Evolutionary conservation across 345 rosid genomes (phyloP).

Genomic region (Salix suchowensis): DNA sequence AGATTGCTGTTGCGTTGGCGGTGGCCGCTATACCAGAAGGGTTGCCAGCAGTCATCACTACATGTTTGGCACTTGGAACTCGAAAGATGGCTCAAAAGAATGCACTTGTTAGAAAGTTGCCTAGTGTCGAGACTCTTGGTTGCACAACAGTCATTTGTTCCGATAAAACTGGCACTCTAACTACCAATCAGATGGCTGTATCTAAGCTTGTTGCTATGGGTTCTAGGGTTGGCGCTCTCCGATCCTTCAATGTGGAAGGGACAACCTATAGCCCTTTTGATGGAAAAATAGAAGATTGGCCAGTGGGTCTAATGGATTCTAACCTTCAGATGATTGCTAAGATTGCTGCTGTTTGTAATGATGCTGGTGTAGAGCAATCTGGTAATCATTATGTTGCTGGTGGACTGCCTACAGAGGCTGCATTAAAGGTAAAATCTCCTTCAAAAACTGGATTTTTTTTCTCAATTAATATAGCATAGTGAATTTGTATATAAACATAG

Average conservation of each 20-base stretch:
- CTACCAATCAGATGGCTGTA: conserved; percentile 92
- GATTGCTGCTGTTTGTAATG: conserved; percentile 84
- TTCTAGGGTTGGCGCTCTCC: conserved; percentile 53
- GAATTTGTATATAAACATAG: too few relatives aligned
- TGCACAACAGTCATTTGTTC: conserved; percentile 93
- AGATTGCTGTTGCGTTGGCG: conserved; percentile 92
- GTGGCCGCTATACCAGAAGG: conserved; percentile 99
- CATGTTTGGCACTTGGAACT: conserved; percentile 92
- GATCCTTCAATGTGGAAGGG: conserved; percentile 79
- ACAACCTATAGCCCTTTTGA: conserved; percentile 74
- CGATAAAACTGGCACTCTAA: conserved; percentile 90
- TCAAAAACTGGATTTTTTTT: not conserved
- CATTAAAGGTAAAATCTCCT: conserved; percentile 63
- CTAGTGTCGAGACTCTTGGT: conserved; percentile 94
- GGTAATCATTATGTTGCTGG: conserved; percentile 57
- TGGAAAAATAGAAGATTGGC: conserved; percentile 75
- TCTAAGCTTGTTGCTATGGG: conserved; percentile 85
- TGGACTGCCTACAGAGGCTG: conserved; percentile 96
- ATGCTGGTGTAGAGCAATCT: conserved; percentile 68
- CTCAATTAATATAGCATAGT: too few relatives aligned
- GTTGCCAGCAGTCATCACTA: conserved; percentile 91
- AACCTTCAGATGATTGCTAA: conserved; percentile 90
- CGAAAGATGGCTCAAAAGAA: conserved; percentile 97
- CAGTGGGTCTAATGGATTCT: conserved; percentile 65
- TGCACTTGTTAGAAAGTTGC: conserved; percentile 86